Percentiles rank a stretch among this genome's conserved stretches.
phyloP scores from a whole-genome alignment of 441 rosid species.

The Populus hybrid region DNA sequence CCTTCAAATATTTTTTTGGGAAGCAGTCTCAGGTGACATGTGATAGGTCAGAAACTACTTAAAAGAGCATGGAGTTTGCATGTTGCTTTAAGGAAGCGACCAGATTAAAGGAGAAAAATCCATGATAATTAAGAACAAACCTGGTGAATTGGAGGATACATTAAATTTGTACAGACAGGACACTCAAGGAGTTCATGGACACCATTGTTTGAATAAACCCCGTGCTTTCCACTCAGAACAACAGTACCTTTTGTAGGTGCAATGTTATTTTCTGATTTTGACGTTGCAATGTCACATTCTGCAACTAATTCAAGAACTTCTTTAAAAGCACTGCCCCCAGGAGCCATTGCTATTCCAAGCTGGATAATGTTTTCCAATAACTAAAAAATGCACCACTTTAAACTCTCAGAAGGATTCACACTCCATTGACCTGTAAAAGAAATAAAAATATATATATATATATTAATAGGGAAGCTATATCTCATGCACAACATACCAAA shows the following conservation, averaged over 20 bases:
- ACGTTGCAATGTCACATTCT: constrained; percentile 28
- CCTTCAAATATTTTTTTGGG: not conserved
- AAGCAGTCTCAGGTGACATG: not conserved
- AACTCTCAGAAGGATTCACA: constrained; percentile 11
- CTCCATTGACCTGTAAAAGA: constrained; percentile 18
- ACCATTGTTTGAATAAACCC: constrained; percentile 40
- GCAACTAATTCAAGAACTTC: constrained; percentile 39
- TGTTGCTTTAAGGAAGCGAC: not conserved
- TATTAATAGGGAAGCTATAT: not conserved
- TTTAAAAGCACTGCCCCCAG: constrained; percentile 11
- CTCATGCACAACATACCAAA: not conserved
- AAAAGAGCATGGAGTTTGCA: not conserved
- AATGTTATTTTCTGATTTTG: constrained; percentile 30
- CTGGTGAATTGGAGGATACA: constrained; percentile 86
- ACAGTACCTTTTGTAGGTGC: constrained; percentile 12
- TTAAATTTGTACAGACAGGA: constrained; percentile 51
- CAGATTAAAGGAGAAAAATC: not conserved
- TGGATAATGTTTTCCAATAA: constrained; percentile 13
- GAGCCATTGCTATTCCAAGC: constrained; percentile 6
- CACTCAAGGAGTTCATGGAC: constrained; percentile 47
- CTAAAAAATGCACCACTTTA: constrained; percentile 13
- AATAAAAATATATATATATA: not conserved
- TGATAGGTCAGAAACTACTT: not conserved
- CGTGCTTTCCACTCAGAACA: constrained; percentile 34
- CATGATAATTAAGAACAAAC: constrained; percentile 25